Conservation (phyloP, 768 basidiomycete genomes). For the Phallus indusiatus region DNA sequence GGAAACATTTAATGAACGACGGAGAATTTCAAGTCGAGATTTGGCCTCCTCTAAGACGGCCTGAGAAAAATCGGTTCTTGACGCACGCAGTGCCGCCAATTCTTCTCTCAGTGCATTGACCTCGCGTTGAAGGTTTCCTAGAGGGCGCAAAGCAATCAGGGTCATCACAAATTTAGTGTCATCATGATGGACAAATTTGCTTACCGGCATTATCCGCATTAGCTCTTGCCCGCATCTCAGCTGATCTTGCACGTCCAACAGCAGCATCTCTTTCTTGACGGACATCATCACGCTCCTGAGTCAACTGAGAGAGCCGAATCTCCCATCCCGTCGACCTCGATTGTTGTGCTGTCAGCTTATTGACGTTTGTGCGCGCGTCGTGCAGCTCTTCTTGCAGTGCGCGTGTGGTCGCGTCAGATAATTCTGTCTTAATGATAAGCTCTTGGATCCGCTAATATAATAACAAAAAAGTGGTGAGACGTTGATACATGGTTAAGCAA, state of each 20-base stretch:
- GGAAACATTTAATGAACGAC: slow-evolving; percentile 38
- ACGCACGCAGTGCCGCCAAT: too few species aligned
- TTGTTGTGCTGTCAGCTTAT: slow-evolving; percentile 57
- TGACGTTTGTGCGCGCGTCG: slow-evolving; percentile 57
- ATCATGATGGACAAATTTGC: too few species aligned
- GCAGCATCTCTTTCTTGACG: too few species aligned
- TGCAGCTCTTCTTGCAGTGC: slow-evolving; percentile 64
- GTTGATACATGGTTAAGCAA: background rate
- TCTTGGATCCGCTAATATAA: slow-evolving; percentile 64
- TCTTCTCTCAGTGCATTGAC: slow-evolving; percentile 54
- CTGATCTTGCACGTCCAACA: slow-evolving; percentile 53
- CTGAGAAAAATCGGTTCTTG: slow-evolving; percentile 58
- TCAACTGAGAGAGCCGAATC: slow-evolving; percentile 47
- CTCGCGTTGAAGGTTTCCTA: slow-evolving; percentile 67
- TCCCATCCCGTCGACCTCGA: slow-evolving; percentile 68
- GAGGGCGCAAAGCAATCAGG: too few species aligned
- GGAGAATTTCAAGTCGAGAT: slow-evolving; percentile 49
- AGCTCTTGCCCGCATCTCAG: slow-evolving; percentile 56
- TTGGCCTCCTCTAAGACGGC: slow-evolving; percentile 58
- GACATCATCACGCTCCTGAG: slow-evolving; percentile 70
- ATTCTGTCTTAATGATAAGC: slow-evolving; percentile 72
- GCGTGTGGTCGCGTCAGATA: slow-evolving; percentile 71
- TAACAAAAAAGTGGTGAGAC: background rate
- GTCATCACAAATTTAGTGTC: too few species aligned
- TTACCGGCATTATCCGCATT: slow-evolving; percentile 61